phyloP scores from a whole-genome alignment of 441 rosid species.

The Metrosideros polymorpha region DNA sequence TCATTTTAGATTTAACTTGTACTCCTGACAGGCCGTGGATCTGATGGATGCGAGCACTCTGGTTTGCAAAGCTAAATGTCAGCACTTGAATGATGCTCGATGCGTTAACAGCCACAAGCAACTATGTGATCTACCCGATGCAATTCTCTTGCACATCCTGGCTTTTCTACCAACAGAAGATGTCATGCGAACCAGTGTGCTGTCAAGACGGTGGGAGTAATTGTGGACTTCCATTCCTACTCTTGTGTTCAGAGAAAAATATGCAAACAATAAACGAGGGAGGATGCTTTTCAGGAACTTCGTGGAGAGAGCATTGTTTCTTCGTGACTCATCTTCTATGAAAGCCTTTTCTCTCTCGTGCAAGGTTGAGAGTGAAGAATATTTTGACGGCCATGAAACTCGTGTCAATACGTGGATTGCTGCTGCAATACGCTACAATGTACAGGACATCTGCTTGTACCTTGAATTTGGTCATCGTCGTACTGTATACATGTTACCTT shows the following conservation, averaged over 20 bases:
- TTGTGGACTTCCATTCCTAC: background rate
- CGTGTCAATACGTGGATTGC: background rate
- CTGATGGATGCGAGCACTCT: background rate
- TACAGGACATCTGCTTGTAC: background rate
- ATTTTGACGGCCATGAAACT: background rate
- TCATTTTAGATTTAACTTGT: background rate
- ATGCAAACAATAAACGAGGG: background rate
- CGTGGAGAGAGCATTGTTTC: background rate
- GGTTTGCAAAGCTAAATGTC: background rate
- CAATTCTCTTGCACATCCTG: conserved; percentile 1
- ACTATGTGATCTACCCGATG: background rate
- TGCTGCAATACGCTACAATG: background rate
- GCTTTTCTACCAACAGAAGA: conserved; percentile 1
- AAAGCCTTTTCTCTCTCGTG: background rate
- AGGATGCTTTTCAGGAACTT: background rate
- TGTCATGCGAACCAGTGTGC: background rate
- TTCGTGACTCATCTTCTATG: background rate
- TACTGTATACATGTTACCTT: background rate
- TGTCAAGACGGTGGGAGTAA: background rate
- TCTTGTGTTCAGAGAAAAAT: background rate
- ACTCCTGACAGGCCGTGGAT: background rate
- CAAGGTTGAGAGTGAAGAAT: background rate
- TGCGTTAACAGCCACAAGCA: background rate
- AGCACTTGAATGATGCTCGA: background rate
- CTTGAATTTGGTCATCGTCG: background rate